Base-by-base conservation (phyloP, 495 filamentous ascomycete species). In the Oidiodendron maius region DNA sequence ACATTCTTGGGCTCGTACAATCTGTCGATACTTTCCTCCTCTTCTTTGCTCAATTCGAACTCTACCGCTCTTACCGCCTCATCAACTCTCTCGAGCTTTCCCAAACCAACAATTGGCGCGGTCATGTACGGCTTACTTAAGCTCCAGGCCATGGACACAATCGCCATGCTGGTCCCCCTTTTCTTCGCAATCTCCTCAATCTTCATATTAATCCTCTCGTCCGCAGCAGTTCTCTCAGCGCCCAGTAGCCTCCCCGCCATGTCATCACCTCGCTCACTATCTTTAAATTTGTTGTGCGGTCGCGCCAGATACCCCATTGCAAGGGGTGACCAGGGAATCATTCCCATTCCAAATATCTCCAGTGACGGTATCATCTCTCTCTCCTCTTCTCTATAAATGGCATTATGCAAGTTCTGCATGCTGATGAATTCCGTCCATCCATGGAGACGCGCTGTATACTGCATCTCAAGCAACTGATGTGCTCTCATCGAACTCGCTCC, bases 61-160 rank as follows among this genome's bases (percentile, higher is more conserved):
- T 67, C 65, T 20, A 69, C 61, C 24, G 68, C 61, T 12, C 62
- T 70, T 17, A 80, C 61, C 2, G 78, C 78, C 63, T 83, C 76
- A 48, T 84, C 76, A 36, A 86, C 74, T 8, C 81, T 63, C 47
- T 67, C 64, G 35, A 70, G 60, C 54, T 71, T 82, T 15, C 64
- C 71, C 51, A 84, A 62, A 8, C 81, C 55, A 32, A 53, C 23
- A 38, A 53, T 53, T 15, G 55, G 55, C 1, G 36, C 55, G 2
- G 46, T 44, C 38, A 53, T 47, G 22, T 23, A 47, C 17, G 35
- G 39, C 41, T 76, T 62, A 37, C 75, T 70, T 58, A 82, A 64
- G 46, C 78, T 76, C 84, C 86, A 89, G 10, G 83, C 84, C 41
- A 84, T 67, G 2, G 81, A 74, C 40, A 89, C 77, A 50, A 77